phyloP scores from a whole-genome alignment of 768 basidiomycete genomes.

The Termitomyces sp. region DNA sequence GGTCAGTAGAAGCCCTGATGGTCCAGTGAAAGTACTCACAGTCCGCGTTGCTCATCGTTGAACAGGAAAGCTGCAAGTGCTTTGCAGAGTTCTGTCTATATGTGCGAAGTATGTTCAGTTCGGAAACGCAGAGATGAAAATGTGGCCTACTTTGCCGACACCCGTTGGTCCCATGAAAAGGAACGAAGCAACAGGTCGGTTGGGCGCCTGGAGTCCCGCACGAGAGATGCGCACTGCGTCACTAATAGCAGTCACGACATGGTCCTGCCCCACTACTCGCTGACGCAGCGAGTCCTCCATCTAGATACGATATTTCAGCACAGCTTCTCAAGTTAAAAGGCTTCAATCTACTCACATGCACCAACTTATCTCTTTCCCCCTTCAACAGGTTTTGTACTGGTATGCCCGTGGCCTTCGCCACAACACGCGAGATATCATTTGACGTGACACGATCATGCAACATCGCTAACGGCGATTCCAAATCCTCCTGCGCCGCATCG shows the following conservation, averaged over 20 bases:
- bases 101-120: not conserved
- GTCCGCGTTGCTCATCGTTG: constrained; percentile 79
- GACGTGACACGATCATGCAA: constrained; percentile 84
- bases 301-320: constrained; percentile 27
- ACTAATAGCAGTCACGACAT: constrained; percentile 79
- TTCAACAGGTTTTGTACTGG: constrained; percentile 85
- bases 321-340: not conserved
- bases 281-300: constrained; percentile 79
- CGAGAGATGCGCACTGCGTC: constrained; percentile 92
- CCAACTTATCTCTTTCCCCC: constrained; percentile 85
- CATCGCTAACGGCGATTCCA: constrained; percentile 53
- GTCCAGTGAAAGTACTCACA: constrained; percentile 43
- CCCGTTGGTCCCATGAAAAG: constrained; percentile 87
- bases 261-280: constrained; percentile 87
- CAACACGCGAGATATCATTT: constrained; percentile 85
- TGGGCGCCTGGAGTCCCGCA: constrained; percentile 84
- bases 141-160: constrained; percentile 63
- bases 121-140: not conserved
- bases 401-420: constrained; percentile 86
- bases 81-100: constrained; percentile 86
- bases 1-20: not conserved
- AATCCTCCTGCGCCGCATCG: constrained; percentile 28
- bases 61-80: constrained; percentile 85
- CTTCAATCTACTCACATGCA: constrained; percentile 54
- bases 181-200: constrained; percentile 89